phyloP scores from a whole-genome alignment of 2,329 filamentous ascomycete genomes.

The Cladosporium oxysporum region DNA sequence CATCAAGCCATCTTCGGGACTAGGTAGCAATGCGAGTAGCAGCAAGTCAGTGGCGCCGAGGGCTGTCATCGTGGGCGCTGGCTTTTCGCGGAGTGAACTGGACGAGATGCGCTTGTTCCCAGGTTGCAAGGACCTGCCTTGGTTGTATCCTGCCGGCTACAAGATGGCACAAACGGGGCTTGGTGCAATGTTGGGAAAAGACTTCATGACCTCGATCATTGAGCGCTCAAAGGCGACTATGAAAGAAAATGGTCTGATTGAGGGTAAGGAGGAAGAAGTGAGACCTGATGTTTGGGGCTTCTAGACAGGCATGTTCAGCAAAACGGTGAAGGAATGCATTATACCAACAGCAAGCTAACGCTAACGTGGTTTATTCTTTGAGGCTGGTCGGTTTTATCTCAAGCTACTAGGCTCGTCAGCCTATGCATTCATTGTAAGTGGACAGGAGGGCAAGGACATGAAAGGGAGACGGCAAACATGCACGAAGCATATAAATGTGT shows the following conservation, averaged over 20 bases:
- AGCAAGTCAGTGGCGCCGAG: slow-evolving; percentile 23
- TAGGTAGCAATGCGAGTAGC: slow-evolving; percentile 26
- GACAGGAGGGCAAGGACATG: not conserved
- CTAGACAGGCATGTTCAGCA: not conserved
- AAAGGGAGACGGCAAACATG: not conserved
- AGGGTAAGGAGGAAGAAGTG: slow-evolving; percentile 22
- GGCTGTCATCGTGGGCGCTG: slow-evolving; percentile 30
- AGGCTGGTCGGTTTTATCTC: not conserved
- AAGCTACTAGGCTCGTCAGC: not conserved
- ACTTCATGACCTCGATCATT: slow-evolving; percentile 25
- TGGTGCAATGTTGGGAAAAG: slow-evolving; percentile 20
- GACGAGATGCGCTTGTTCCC: slow-evolving; percentile 24
- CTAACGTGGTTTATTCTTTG: not conserved
- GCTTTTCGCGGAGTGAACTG: slow-evolving; percentile 28
- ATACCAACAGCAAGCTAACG: not conserved
- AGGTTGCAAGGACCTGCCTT: slow-evolving; percentile 25
- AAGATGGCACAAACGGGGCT: slow-evolving; percentile 24
- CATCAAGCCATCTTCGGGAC: slow-evolving; percentile 26
- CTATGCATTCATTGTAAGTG: not conserved
- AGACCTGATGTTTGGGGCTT: slow-evolving; percentile 18
- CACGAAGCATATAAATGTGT: not conserved
- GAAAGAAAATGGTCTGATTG: slow-evolving; percentile 24
- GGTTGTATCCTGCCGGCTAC: slow-evolving; percentile 25
- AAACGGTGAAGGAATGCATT: not conserved
- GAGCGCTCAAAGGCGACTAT: slow-evolving; percentile 23